phyloP scores from a whole-genome alignment of 306 rosid species.

The Lablab purpureus region DNA sequence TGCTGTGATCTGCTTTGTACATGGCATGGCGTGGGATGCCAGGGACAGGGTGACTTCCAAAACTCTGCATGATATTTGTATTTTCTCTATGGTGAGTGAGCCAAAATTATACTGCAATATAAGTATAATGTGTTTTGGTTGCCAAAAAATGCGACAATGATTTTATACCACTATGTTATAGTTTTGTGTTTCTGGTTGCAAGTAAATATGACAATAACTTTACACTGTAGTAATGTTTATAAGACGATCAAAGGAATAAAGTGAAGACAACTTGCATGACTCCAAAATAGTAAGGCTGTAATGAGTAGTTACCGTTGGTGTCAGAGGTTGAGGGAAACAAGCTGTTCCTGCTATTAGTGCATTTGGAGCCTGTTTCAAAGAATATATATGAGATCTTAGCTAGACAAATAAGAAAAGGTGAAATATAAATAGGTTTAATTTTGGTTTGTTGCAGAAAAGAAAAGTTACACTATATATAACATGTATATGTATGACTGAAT shows the following conservation, averaged over 20 bases:
- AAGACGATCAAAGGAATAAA: slow-evolving; percentile 42
- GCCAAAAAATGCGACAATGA: slow-evolving; percentile 13
- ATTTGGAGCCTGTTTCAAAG: slow-evolving; percentile 59
- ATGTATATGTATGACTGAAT: too few species aligned
- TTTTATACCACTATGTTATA: not conserved
- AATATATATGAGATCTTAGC: not conserved
- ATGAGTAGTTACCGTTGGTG: slow-evolving; percentile 56
- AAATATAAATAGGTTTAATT: not conserved
- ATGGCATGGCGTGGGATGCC: slow-evolving; percentile 69
- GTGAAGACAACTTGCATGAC: slow-evolving; percentile 46
- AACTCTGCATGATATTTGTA: slow-evolving; percentile 58
- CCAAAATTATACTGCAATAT: not conserved
- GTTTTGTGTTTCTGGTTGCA: not conserved
- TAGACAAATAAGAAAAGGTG: not conserved
- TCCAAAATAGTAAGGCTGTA: slow-evolving; percentile 53
- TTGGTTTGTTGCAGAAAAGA: not conserved
- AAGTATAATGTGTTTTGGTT: not conserved
- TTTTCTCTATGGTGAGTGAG: slow-evolving; percentile 18
- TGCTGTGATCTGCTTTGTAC: slow-evolving; percentile 66
- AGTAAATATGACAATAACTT: slow-evolving; percentile 17
- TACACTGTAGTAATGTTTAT: not conserved
- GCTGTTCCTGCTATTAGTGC: slow-evolving; percentile 64
- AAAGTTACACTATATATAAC: too few species aligned
- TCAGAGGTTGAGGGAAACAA: slow-evolving; percentile 66
- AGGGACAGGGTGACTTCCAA: slow-evolving; percentile 59